Base-by-base conservation (phyloP, 2,329 filamentous ascomycete genomes). In the Pyrenophora seminiperda region DNA sequence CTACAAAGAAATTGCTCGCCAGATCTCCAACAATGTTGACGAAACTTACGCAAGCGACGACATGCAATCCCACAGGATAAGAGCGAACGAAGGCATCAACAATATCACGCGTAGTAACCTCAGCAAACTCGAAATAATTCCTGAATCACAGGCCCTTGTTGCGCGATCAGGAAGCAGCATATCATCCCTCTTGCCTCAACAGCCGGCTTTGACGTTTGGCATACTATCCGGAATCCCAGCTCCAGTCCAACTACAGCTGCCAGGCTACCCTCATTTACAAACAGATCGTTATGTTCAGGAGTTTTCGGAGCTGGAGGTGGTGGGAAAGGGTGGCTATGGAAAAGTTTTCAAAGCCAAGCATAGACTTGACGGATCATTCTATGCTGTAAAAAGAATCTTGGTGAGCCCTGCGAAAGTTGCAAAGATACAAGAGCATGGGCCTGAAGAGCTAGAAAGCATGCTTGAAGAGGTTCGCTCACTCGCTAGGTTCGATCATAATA, bases 251-350 rank as follows among this genome's bases (percentile, higher is more conserved):
- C 22, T 63, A 5, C 60, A 62, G 17, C 53, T 72, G 10, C 61
- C 60, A 10, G 59, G 58, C 7, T 67, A 70, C 29, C 65, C 67
- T 29, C 66, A 64, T 22, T 40, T 71, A 5, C 63, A 71, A 18
- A 66, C 60, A 4, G 61, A 71, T 47, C 62, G 68, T 14, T 73
- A 73, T 50, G 53, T 53, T 9, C 59, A 63, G 14, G 69, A 73
- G 27, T 73, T 71, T 41, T 52, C 63, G 1, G 66, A 73, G 45
- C 63, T 85, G 10, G 77, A 75, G 14, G 63, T 83, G 1, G 75
- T 88, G 3, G 85, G 85, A 1, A 84, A 81, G 63, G 86, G 86
- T 11, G 86, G 85, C 0, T 88, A 86, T 62, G 85, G 84, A 1
- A 79, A 79, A 30, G 86, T 88, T 2, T 88, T 80, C 63, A 82